Base-by-base conservation (phyloP, 177 flowering plant species). In the Vitis hybrid region DNA sequence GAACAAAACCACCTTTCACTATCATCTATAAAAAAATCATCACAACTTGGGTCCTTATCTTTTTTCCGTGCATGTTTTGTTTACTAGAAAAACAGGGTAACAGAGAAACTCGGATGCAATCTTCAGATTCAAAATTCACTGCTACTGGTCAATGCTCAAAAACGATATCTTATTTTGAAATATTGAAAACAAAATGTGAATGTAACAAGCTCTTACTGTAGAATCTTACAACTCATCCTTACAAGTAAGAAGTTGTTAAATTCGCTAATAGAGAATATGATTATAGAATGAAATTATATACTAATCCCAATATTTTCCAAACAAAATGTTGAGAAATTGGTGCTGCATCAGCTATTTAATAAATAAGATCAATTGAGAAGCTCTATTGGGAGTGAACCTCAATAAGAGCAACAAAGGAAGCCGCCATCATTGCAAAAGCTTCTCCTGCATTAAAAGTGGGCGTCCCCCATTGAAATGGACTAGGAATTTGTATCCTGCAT, bases 391-490 rank as follows among this genome's bases (percentile, higher is more conserved):
- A 70, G 50, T 48, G 14, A 64, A 90, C 98, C 94, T 92, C 98
- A 39, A 85, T 71, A 13, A 89, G 82, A 64, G 93, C 76, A 72
- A 84, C 93, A 69, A 90, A 80, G 64, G 91, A 80, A 67, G 97
- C 91, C 49, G 85, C 81, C 84, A 88, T 84, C 86, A 87, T 78
- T 15, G 89, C 88, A 79, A 92, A 86, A 66, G 80, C 80, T 58
- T 89, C 90, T 59, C 86, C 89, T 55, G 81, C 86, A 53, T 84
- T 61, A 64, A 92, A 91, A 53, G 87, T 85, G 0, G 98, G 98
- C 49, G 69, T 51, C 14, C 98, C 98, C 93, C 94, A 90, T 71
- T 89, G 94, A 71, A 90, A 88, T 39, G 91, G 96, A 72, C 75
- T 81, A 12, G 96, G 96, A 74, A 88, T 51, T 69, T 66, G 78